Conservation (phyloP, 192 early-diverging fungal species). For the Ramicandelaber brevisporus region DNA sequence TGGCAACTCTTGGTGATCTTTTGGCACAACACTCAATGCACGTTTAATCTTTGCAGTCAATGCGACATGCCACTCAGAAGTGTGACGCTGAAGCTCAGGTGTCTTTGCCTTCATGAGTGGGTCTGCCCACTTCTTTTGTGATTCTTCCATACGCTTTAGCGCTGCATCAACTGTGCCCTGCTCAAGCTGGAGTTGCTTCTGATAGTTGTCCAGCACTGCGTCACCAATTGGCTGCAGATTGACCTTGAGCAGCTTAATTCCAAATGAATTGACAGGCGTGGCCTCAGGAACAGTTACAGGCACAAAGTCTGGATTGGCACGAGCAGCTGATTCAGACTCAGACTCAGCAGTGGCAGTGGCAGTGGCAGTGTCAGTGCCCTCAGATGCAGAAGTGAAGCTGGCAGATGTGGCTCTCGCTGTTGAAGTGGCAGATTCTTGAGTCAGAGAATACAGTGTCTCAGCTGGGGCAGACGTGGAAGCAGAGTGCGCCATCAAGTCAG, state of each 20-base stretch:
- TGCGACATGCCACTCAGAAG: slow-evolving; percentile 48
- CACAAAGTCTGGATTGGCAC: slow-evolving; percentile 3
- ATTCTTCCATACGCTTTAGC: slow-evolving; percentile 28
- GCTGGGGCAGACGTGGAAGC: too few relatives aligned
- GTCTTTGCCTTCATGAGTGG: slow-evolving; percentile 22
- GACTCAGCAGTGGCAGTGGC: slow-evolving; percentile 1
- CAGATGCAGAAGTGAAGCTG: background rate
- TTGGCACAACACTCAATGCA: slow-evolving; percentile 27
- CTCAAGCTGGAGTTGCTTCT: slow-evolving; percentile 59
- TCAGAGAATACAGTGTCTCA: slow-evolving; percentile 1
- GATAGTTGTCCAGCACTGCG: slow-evolving; percentile 27
- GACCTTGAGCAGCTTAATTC: slow-evolving; percentile 45
- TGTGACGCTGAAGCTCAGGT: slow-evolving; percentile 21
- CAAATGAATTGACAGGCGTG: slow-evolving; percentile 26
- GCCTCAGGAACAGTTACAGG: slow-evolving; percentile 8
- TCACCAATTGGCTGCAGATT: slow-evolving; percentile 29
- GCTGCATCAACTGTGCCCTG: slow-evolving; percentile 54
- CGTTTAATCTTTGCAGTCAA: slow-evolving; percentile 39
- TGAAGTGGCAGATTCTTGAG: background rate
- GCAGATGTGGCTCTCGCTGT: too few relatives aligned
- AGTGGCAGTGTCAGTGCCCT: slow-evolving; percentile 2
- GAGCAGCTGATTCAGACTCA: too few relatives aligned
- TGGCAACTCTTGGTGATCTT: slow-evolving; percentile 2
- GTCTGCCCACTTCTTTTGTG: slow-evolving; percentile 24
- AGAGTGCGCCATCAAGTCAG: too few relatives aligned